These are phyloP conservation scores for Xylaria sp. DNA, from an alignment of 2,329 filamentous ascomycete species.

Conservation along the genomic window DNA sequence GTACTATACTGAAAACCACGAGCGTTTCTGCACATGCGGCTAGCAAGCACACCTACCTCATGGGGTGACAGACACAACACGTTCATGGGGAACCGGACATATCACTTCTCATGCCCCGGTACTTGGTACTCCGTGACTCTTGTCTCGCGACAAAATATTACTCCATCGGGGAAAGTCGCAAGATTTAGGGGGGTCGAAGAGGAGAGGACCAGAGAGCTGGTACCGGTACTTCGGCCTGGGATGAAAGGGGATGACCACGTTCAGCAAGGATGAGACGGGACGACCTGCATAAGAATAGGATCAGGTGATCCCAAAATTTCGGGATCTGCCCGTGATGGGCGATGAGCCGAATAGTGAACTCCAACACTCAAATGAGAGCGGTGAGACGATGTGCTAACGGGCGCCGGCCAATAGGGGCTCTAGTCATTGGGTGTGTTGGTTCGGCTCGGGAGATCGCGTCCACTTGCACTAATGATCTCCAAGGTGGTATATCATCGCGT, in stretches of 20 bases:
- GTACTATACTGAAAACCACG: neutral
- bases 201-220: constrained; percentile 1
- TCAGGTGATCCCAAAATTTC: constrained; percentile 30
- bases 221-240: constrained; percentile 29
- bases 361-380: constrained; percentile 6
- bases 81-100: constrained; percentile 5
- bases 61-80: constrained; percentile 11
- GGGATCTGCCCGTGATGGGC: constrained; percentile 10
- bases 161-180: constrained; percentile 30
- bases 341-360: constrained; percentile 8
- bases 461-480: neutral
- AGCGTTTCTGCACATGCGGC: constrained; percentile 2
- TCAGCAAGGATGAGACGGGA: constrained; percentile 28
- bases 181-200: constrained; percentile 6
- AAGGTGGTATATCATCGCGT: neutral
- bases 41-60: constrained; percentile 10
- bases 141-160: constrained; percentile 20
- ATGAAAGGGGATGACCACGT: constrained; percentile 20
- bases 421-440: neutral
- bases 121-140: constrained; percentile 14
- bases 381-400: constrained; percentile 14
- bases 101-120: constrained; percentile 7
- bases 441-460: constrained; percentile 2
- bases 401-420: constrained; percentile 1
- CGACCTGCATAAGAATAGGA: constrained; percentile 23